Evolutionary conservation across 208 protist genomes (phyloP).

Genomic region (Trypanosoma theileri): DNA sequence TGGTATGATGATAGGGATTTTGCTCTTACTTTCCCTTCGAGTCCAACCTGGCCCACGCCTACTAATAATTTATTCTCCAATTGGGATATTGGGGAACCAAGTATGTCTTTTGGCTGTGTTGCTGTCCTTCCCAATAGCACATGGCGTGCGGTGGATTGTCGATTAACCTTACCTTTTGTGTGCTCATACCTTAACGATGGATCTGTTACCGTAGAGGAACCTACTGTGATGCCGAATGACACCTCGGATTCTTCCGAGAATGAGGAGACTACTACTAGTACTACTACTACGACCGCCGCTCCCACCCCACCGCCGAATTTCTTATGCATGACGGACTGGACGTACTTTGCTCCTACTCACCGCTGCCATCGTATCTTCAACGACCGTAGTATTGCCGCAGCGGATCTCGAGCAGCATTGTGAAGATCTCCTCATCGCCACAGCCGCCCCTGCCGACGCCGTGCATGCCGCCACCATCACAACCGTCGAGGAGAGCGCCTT

Average conservation of each 20-base stretch:
- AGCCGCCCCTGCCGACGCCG: slow-evolving; percentile 25
- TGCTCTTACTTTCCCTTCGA: slow-evolving; percentile 37
- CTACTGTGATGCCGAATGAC: not conserved
- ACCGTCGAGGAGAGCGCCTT: slow-evolving; percentile 52
- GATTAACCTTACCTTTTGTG: slow-evolving; percentile 52
- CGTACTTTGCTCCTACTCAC: slow-evolving; percentile 9
- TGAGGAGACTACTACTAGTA: slow-evolving; percentile 10
- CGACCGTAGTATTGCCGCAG: slow-evolving; percentile 32
- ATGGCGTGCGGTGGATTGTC: slow-evolving; percentile 53
- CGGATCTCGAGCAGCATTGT: slow-evolving; percentile 47
- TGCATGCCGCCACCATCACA: slow-evolving; percentile 41
- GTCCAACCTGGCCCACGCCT: slow-evolving; percentile 59
- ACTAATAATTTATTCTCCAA: slow-evolving; percentile 44
- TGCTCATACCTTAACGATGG: slow-evolving; percentile 77
- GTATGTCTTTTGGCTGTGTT: slow-evolving; percentile 40
- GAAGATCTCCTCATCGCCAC: slow-evolving; percentile 32
- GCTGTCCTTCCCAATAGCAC: slow-evolving; percentile 9
- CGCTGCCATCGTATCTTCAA: slow-evolving; percentile 15
- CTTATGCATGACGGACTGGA: slow-evolving; percentile 17
- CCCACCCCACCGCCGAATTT: slow-evolving; percentile 4
- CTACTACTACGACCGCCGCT: slow-evolving; percentile 28
- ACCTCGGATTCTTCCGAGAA: not conserved
- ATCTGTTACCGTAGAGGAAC: slow-evolving; percentile 23
- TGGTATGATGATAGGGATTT: slow-evolving; percentile 38
- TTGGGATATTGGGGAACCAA: slow-evolving; percentile 49